Base-by-base conservation (phyloP, 2,329 filamentous ascomycete genomes). In the Aspergillus aculeatus region DNA sequence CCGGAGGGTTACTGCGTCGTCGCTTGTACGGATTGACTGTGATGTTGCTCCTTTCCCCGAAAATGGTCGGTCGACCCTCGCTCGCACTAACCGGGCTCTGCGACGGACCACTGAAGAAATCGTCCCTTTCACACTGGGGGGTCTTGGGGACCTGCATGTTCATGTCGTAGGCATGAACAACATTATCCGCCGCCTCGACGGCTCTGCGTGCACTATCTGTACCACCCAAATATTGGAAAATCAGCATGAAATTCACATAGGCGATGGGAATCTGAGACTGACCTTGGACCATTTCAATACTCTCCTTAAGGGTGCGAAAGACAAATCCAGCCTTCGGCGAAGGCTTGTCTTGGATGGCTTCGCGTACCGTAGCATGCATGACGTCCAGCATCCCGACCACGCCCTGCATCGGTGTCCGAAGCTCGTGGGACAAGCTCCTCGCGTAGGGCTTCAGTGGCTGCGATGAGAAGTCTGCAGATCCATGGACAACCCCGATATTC, bases 341-440 rank as follows among this genome's bases (percentile, higher is more conserved):
- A 10, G 76, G 73, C 61, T 84, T 81, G 41, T 78, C 80, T 62
- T 84, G 82, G 7, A 86, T 82, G 19, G 86, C 85, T 69, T 90
- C 88, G 59, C 88, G 81, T 2, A 90, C 86, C 2, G 86, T 89
- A 3, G 87, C 86, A 74, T 90, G 86, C 86, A 91, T 90, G 61
- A 91, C 86, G 74, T 91, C 88, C 48, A 91, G 76, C 88, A 90
- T 90, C 6, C 88, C 88, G 14, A 91, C 87, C 6, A 91, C 86
- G 47, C 88, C 88, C 72, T 91, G 88, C 87, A 91, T 90, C 1
- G 88, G 88, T 3, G 88, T 91, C 62, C 88, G 80, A 50, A 91
- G 73, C 69, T 91, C 88, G 65, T 91, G 88, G 0, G 88, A 91
- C 32, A 91, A 75, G 68, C 86, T 89, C 62, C 87, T 82, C n/a